Percentiles rank a stretch among this genome's conserved stretches.
These are phyloP conservation scores for Sarocladium kiliense DNA, from an alignment of 2,329 filamentous ascomycete species.

Conservation along the genomic window DNA sequence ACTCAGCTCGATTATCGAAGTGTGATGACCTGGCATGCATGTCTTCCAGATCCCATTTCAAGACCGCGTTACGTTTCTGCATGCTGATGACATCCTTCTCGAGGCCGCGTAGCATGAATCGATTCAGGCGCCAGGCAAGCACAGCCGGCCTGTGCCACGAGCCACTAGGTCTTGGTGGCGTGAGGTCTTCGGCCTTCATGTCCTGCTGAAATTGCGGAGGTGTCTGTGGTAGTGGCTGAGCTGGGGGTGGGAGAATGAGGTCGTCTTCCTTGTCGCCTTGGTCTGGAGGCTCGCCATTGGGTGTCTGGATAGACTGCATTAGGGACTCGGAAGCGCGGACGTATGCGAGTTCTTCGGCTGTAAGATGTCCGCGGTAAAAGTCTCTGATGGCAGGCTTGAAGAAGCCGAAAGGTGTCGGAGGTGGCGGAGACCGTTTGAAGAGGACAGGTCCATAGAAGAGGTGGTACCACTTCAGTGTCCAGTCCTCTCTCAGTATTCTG, in stretches of 20 bases:
- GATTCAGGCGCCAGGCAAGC: slow-evolving; percentile 33
- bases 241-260: slow-evolving; percentile 26
- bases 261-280: slow-evolving; percentile 24
- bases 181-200: slow-evolving; percentile 12
- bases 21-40: slow-evolving; percentile 53
- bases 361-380: slow-evolving; percentile 45
- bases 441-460: slow-evolving; percentile 42
- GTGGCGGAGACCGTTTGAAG: slow-evolving; percentile 30
- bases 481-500: slow-evolving; percentile 45
- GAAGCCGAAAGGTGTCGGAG: slow-evolving; percentile 30
- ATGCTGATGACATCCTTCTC: slow-evolving; percentile 42
- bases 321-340: slow-evolving; percentile 27
- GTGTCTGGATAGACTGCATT: slow-evolving; percentile 27
- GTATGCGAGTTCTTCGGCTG: slow-evolving; percentile 36
- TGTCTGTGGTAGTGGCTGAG: slow-evolving; percentile 10
- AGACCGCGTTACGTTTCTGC: slow-evolving; percentile 41
- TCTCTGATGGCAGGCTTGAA: slow-evolving; percentile 39
- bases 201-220: not conserved
- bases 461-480: slow-evolving; percentile 43
- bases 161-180: slow-evolving; percentile 28
- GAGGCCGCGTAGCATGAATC: slow-evolving; percentile 39
- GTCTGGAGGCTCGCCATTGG: slow-evolving; percentile 16
- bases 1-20: slow-evolving; percentile 52
- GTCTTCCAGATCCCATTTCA: slow-evolving; percentile 47
- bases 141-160: slow-evolving; percentile 36